These are phyloP conservation scores for Immersiella caudata DNA, from an alignment of 495 filamentous ascomycete species.

Conservation along the genomic window DNA sequence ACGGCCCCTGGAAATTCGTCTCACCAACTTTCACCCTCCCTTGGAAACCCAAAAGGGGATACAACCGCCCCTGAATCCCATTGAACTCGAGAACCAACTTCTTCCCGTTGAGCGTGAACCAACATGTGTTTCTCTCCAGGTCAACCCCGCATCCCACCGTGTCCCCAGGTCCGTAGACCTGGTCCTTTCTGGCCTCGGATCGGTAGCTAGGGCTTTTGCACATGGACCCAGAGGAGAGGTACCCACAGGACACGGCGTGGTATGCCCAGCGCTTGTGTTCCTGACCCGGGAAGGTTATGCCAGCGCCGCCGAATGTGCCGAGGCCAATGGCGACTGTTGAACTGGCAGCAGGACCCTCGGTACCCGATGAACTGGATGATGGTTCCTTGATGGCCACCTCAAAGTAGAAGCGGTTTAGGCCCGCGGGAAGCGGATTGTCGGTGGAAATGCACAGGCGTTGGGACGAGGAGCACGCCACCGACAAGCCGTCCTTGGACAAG, in stretches of 20 bases:
- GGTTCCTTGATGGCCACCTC: background rate
- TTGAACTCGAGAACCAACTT: constrained; percentile 4
- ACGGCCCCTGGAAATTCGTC: constrained; percentile 2
- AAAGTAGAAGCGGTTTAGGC: too few relatives aligned
- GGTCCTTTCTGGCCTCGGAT: background rate
- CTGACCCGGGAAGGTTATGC: background rate
- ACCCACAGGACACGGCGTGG: background rate
- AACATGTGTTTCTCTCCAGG: background rate
- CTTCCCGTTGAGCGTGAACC: background rate
- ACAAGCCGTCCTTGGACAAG: constrained; percentile 3
- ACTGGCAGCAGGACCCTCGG: background rate
- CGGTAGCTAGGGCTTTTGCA: constrained; percentile 1
- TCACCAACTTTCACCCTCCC: background rate
- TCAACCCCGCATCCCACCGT: constrained; percentile 1
- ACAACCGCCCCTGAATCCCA: background rate
- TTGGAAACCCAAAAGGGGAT: background rate
- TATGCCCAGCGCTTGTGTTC: background rate
- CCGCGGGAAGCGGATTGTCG: background rate
- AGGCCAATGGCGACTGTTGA: constrained; percentile 1
- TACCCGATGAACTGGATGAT: background rate
- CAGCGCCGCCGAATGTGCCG: background rate
- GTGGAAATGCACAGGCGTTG: constrained; percentile 2
- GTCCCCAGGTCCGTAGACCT: background rate
- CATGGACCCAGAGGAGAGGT: background rate
- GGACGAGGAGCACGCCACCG: background rate